Conservation (phyloP, 1,139 yeast genomes). For the Geotrichum aggregatum region DNA sequence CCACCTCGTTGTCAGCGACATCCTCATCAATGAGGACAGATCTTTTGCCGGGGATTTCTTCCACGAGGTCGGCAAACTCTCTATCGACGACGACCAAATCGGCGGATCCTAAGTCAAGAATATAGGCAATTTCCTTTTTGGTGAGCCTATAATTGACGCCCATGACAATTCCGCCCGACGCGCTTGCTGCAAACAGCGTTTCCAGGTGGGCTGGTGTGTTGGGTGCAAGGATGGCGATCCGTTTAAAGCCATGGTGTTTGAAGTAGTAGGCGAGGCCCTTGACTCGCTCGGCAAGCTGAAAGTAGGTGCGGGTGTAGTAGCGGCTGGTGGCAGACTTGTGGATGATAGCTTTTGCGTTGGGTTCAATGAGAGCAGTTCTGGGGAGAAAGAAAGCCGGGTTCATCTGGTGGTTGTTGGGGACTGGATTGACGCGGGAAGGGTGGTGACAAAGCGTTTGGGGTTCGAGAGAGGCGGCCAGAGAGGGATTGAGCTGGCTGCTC, state of each 20-base stretch:
- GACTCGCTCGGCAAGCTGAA: conserved; percentile 35
- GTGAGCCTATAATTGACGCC: conserved; percentile 40
- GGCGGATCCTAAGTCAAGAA: conserved; percentile 36
- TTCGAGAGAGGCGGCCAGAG: neutral
- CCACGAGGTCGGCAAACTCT: conserved; percentile 34
- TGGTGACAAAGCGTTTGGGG: neutral
- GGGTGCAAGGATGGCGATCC: conserved; percentile 38
- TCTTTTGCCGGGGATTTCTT: conserved; percentile 17
- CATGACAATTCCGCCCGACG: conserved; percentile 38
- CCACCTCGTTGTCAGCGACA: conserved; percentile 26
- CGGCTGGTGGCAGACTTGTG: conserved; percentile 32
- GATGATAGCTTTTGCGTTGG: conserved; percentile 37
- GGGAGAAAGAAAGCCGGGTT: conserved; percentile 40
- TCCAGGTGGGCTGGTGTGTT: conserved; percentile 42
- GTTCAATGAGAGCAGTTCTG: conserved; percentile 39
- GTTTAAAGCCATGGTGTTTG: conserved; percentile 29
- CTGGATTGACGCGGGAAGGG: conserved; percentile 11
- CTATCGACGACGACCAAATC: conserved; percentile 38
- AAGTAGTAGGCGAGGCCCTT: conserved; percentile 36
- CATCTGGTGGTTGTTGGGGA: conserved; percentile 33
- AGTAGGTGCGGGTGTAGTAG: conserved; percentile 32
- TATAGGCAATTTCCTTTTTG: conserved; percentile 36
- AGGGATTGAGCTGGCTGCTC: neutral
- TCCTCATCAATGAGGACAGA: conserved; percentile 35
- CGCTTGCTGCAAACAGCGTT: conserved; percentile 38